Percentiles rank a stretch among this genome's conserved stretches.
phyloP scores from a whole-genome alignment of 208 protist species.

The Trypanosoma platydactyli region DNA sequence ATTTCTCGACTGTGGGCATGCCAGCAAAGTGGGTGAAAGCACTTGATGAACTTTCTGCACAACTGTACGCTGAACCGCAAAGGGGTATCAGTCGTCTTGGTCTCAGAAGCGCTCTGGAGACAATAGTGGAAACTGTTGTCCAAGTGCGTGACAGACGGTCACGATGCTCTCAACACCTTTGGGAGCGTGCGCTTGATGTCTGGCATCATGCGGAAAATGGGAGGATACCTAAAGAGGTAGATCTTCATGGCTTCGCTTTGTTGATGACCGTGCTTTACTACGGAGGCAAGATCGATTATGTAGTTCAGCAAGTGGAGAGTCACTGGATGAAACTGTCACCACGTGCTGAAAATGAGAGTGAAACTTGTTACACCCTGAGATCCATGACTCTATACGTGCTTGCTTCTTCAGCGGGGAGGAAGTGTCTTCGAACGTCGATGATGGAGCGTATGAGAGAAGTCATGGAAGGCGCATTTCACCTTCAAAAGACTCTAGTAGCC shows the following conservation, averaged over 20 bases:
- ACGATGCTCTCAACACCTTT: constrained; percentile 8
- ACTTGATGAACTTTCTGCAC: constrained; percentile 26
- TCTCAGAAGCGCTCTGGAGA: constrained; percentile 6
- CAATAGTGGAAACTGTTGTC: constrained; percentile 1
- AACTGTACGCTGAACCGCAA: constrained; percentile 22
- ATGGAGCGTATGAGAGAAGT: constrained; percentile 7
- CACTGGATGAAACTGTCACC: neutral
- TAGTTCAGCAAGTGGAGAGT: constrained; percentile 9
- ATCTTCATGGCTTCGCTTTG: constrained; percentile 11
- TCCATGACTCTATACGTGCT: constrained; percentile 24
- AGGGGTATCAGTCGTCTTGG: constrained; percentile 1
- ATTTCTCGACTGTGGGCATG: neutral
- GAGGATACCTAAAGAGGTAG: neutral
- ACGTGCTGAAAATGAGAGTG: neutral
- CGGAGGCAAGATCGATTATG: constrained; percentile 13
- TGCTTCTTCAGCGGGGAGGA: constrained; percentile 6
- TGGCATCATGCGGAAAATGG: constrained; percentile 6
- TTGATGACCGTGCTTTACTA: constrained; percentile 24
- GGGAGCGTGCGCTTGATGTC: constrained; percentile 19
- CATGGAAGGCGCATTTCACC: neutral
- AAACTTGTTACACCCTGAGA: constrained; percentile 5
- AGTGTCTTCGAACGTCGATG: neutral
- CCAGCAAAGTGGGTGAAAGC: neutral
- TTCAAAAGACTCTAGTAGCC: neutral
- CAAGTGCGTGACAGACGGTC: constrained; percentile 10